These are phyloP conservation scores for Bonia amplexicaulis DNA, from an alignment of 176 grass and related monocot genomes.

Conservation along the genomic window DNA sequence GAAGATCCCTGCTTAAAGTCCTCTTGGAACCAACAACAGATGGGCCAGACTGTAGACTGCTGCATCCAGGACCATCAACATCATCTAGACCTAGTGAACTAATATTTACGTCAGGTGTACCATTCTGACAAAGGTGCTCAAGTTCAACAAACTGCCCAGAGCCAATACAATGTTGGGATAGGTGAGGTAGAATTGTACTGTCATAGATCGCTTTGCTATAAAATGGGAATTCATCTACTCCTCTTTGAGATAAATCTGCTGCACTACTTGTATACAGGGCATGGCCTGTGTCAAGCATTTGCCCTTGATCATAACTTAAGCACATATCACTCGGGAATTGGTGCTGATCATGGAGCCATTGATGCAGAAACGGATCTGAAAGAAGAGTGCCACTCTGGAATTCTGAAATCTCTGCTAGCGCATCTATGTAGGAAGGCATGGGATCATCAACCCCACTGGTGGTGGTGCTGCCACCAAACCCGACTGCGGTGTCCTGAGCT, in stretches of 20 bases:
- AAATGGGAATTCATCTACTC: not conserved
- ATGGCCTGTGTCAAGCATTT: not conserved
- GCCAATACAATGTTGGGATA: conserved; percentile 34
- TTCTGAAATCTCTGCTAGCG: conserved; percentile 21
- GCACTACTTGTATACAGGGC: not conserved
- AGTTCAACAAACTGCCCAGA: conserved; percentile 26
- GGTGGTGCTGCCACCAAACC: conserved; percentile 36
- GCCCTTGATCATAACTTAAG: conserved; percentile 24
- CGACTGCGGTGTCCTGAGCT: not conserved
- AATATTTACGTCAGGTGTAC: conserved; percentile 7
- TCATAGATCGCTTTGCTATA: conserved; percentile 2
- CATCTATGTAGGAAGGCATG: conserved; percentile 48
- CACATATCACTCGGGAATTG: not conserved
- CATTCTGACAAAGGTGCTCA: conserved; percentile 10
- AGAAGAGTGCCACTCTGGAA: conserved; percentile 32
- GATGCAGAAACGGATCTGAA: conserved; percentile 33
- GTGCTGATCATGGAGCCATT: conserved; percentile 33
- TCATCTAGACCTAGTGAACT: conserved; percentile 30
- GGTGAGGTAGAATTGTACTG: conserved; percentile 9
- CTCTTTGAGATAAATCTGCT: not conserved
- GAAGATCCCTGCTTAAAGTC: conserved; percentile 70
- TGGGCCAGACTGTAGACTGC: conserved; percentile 21
- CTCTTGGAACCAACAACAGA: conserved; percentile 36
- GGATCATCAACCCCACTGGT: conserved; percentile 38
- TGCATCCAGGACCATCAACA: conserved; percentile 32